phyloP scores from a whole-genome alignment of 148 eudicot species.

The Chenopodium quinoa region DNA sequence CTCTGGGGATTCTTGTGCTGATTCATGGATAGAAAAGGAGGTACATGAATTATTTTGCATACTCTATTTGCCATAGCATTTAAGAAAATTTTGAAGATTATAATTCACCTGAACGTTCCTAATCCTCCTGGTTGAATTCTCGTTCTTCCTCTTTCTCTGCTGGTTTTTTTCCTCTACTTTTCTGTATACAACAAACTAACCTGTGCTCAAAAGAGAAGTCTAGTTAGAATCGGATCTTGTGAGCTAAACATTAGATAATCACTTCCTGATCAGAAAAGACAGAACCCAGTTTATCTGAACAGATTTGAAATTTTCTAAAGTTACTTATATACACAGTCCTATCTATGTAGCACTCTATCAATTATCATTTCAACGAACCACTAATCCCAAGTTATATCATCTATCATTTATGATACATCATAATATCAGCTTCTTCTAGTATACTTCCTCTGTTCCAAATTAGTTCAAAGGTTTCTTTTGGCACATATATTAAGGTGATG shows the following conservation, averaged over 20 bases:
- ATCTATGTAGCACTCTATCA: not conserved
- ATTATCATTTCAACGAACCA: not conserved
- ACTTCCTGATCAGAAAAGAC: not conserved
- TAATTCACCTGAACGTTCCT: not conserved
- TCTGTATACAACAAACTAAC: not conserved
- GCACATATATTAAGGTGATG: no score
- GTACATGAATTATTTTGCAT: constrained; percentile 30
- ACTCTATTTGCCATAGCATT: not conserved
- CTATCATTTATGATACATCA: not conserved
- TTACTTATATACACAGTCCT: not conserved
- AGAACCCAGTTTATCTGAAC: not conserved
- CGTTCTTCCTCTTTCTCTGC: not conserved
- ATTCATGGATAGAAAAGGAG: constrained; percentile 99
- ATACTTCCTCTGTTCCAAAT: not conserved
- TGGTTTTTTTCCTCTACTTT: not conserved
- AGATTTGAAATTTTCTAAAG: not conserved
- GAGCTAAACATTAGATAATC: not conserved
- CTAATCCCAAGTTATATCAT: not conserved
- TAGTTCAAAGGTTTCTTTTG: no score
- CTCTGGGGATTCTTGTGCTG: constrained; percentile 83
- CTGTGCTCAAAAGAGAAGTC: not conserved
- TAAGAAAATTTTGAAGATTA: not conserved
- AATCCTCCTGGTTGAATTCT: not conserved
- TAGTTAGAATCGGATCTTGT: not conserved
- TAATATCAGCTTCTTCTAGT: not conserved